Percentiles rank a stretch among this genome's conserved stretches.
phyloP scores from a whole-genome alignment of 345 rosid species.

The Euphorbia lathyris region DNA sequence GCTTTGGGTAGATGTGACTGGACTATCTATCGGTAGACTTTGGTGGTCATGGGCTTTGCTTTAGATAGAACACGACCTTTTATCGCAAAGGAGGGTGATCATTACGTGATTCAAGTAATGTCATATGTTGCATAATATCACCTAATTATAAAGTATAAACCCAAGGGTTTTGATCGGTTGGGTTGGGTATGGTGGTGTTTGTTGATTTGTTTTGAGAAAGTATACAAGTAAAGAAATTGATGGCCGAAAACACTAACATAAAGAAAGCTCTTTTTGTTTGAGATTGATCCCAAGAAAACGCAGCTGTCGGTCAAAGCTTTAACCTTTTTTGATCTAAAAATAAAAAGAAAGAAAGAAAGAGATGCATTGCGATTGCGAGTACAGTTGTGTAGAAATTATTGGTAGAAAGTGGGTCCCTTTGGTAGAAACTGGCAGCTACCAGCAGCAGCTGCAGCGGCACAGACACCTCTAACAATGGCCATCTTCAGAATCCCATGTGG shows the following conservation, averaged over 20 bases:
- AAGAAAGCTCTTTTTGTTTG: not conserved
- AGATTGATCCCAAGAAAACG: not conserved
- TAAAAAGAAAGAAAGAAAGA: not conserved
- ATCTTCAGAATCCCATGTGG: conserved; percentile 17
- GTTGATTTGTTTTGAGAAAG: too few relatives aligned
- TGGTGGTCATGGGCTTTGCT: too few relatives aligned
- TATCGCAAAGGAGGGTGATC: too few relatives aligned
- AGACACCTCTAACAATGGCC: not conserved
- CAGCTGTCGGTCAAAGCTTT: not conserved
- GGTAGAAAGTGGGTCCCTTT: not conserved
- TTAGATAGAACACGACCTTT: too few relatives aligned
- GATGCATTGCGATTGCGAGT: too few relatives aligned
- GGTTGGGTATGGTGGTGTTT: too few relatives aligned
- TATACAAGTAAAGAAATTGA: not conserved
- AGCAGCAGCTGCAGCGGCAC: not conserved
- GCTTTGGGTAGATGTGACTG: too few relatives aligned
- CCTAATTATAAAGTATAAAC: too few relatives aligned
- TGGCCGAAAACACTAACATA: not conserved
- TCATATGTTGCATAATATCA: too few relatives aligned
- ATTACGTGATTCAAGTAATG: too few relatives aligned
- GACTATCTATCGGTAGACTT: too few relatives aligned
- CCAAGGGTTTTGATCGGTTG: too few relatives aligned
- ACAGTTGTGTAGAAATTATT: conserved; percentile 2
- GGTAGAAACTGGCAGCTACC: not conserved
- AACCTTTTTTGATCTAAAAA: not conserved